Conservation (phyloP, 306 rosid species). For the Acacia crassicarpa region DNA sequence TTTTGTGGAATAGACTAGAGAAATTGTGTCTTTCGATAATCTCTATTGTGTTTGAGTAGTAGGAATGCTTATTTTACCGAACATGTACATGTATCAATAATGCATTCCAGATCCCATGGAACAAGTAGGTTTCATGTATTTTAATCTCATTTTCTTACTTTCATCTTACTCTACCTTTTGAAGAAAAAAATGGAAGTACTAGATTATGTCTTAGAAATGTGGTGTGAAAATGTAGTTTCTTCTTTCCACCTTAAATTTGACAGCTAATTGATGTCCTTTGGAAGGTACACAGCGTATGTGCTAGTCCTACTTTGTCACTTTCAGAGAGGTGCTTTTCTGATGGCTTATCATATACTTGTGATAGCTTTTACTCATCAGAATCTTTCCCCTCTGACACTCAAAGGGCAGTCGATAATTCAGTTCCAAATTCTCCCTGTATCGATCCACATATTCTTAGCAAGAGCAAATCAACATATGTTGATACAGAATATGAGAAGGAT, state of each 20-base stretch:
- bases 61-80: not conserved
- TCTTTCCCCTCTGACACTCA: constrained; percentile 46
- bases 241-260: not conserved
- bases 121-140: not conserved
- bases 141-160: not conserved
- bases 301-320: constrained; percentile 81
- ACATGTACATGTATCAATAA: not conserved
- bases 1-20: not conserved
- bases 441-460: constrained; percentile 45
- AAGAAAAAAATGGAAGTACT: not conserved
- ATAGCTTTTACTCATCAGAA: constrained; percentile 53
- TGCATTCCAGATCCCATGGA: not conserved
- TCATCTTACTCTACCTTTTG: constrained; percentile 5
- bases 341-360: constrained; percentile 69
- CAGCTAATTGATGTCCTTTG: constrained; percentile 23
- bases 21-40: not conserved
- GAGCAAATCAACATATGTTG: constrained; percentile 32
- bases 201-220: not conserved
- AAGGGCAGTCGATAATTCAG: constrained; percentile 43
- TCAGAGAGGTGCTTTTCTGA: constrained; percentile 82
- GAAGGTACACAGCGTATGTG: constrained; percentile 76
- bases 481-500: constrained; percentile 39
- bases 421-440: constrained; percentile 57
- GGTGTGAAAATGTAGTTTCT: constrained; percentile 12
- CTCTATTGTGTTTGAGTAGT: not conserved